Evolutionary conservation across 345 rosid species (phyloP), one percentile per base, ranked within the genome.

Genomic region (Euphorbia peplus): DNA sequence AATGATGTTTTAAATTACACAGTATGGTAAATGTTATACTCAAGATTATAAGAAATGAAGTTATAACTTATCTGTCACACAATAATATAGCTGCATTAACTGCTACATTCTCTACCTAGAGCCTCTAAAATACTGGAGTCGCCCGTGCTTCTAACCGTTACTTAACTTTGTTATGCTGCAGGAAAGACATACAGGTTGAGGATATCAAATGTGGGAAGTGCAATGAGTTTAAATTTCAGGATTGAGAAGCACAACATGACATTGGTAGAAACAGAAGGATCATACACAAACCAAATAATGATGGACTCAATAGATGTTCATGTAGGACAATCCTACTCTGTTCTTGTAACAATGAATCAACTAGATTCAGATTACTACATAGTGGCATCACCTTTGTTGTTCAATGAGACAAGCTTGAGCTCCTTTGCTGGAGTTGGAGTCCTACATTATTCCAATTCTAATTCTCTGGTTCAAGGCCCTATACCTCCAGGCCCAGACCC

Each of bases 171-270:
- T 3, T 35, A 14, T 3, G 7, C 11, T 55, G 51, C 56, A 84
- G 90, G 85, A 2, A 84, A 81, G 57, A 81, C 84, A 18, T 86
- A 83, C 58, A 69, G 87, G 51, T 66, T 88, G 29, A 81, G 87
- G 67, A 76, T 83, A 80, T 84, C 86, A 48, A 86, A 86, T 42
- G 90, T 88, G 64, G 87, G 90, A 60, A 80, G 76, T 30, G 66
- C 75, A 41, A 70, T 74, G 74, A 81, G 88, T 77, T 78, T 83
- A 47, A 86, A 86, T 77, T 84, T 86, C 32, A 75, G 79, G 71
- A 71, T 78, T 63, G 77, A 81, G 58, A 64, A 50, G 28, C 84
- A 81, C 62, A 54, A 46, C 7, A 41, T 74, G 77, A 16, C 41
- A 67, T 51, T 77, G 1, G 81, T 77, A 3, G 84, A 81, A 77